A percentile compares a stretch with the other conserved stretches of the same genome.
These are phyloP conservation scores for Dalbergia oliveri DNA, from an alignment of 306 rosid genomes.

Conservation along the genomic window DNA sequence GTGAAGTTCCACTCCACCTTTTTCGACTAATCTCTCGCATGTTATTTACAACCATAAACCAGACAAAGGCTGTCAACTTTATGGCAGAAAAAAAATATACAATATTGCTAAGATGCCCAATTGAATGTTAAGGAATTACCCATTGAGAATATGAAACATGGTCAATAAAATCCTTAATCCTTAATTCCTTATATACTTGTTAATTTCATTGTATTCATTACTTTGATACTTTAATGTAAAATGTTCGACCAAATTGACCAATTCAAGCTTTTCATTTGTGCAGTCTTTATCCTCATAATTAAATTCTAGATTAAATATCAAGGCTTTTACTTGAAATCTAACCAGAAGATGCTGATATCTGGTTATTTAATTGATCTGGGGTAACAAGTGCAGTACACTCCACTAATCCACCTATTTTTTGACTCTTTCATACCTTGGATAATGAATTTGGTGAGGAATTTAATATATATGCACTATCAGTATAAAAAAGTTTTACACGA, in stretches of 20 bases:
- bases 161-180: slow-evolving; percentile 8
- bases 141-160: not conserved
- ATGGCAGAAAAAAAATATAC: slow-evolving; percentile 18
- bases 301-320: slow-evolving; percentile 5
- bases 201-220: slow-evolving; percentile 3
- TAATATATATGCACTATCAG: too few species aligned
- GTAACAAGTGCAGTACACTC: slow-evolving; percentile 1
- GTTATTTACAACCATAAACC: slow-evolving; percentile 22
- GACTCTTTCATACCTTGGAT: slow-evolving; percentile 16
- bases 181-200: not conserved
- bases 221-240: not conserved
- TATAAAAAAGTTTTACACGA: too few species aligned
- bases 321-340: slow-evolving; percentile 26
- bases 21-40: not conserved
- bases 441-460: slow-evolving; percentile 25
- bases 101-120: not conserved
- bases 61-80: slow-evolving; percentile 21
- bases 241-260: slow-evolving; percentile 15
- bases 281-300: slow-evolving; percentile 1
- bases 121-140: not conserved
- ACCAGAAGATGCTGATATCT: slow-evolving; percentile 20
- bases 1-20: slow-evolving; percentile 13
- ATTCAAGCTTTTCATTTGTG: not conserved
- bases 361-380: not conserved
- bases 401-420: not conserved